Percentiles rank a stretch among this genome's conserved stretches.
phyloP scores from a whole-genome alignment of 768 basidiomycete species.

The Mycena crocata region DNA sequence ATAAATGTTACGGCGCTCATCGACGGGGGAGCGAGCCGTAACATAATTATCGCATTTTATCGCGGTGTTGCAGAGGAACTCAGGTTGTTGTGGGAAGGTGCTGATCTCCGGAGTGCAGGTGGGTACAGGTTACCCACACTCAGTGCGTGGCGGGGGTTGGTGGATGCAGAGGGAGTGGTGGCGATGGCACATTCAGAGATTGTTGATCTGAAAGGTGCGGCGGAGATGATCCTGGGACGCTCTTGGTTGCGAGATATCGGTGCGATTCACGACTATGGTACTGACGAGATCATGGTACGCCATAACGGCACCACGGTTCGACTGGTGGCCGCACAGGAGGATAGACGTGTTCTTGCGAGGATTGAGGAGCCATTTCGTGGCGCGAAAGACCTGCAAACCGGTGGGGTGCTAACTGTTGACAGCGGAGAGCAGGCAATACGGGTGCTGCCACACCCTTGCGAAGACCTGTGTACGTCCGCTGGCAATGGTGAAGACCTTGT shows the following conservation, averaged over 20 bases:
- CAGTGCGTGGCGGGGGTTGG: background rate
- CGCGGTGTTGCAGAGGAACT: background rate
- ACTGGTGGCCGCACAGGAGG: background rate
- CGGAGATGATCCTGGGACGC: slow-evolving; percentile 7
- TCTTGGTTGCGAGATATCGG: slow-evolving; percentile 4
- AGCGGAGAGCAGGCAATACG: background rate
- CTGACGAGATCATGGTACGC: slow-evolving; percentile 1
- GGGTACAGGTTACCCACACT: background rate
- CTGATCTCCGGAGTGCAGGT: background rate
- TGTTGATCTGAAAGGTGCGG: slow-evolving; percentile 5
- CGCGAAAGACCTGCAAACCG: slow-evolving; percentile 1
- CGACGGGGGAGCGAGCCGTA: background rate
- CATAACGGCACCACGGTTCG: background rate
- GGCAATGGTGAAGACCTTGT: background rate
- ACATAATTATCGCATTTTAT: background rate
- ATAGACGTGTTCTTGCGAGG: background rate
- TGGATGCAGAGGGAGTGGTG: background rate
- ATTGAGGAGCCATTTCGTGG: background rate
- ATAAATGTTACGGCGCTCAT: background rate
- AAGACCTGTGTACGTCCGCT: slow-evolving; percentile 21
- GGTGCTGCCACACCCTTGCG: slow-evolving; percentile 17
- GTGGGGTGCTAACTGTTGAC: background rate
- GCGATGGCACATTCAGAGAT: slow-evolving; percentile 5
- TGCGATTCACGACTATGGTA: slow-evolving; percentile 6
- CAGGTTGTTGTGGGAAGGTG: background rate